Evolutionary conservation across 116 monocot species (phyloP).

Genomic region (Cymodocea nodosa): DNA sequence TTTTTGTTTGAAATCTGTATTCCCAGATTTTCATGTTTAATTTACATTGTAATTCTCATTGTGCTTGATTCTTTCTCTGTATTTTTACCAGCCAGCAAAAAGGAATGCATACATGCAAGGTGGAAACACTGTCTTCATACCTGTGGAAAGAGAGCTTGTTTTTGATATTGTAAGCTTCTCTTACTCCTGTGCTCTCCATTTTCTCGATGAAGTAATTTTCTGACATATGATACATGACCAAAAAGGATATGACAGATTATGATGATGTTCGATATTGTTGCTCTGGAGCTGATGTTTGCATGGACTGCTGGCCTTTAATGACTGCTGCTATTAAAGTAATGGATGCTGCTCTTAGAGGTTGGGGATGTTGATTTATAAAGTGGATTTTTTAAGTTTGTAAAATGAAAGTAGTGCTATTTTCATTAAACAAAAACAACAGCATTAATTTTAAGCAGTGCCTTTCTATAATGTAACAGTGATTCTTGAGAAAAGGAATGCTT

Average conservation of each 20-base stretch:
- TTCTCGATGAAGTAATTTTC: not conserved
- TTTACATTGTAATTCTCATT: not conserved
- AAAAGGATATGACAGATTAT: conserved; percentile 93
- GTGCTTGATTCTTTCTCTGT: not conserved
- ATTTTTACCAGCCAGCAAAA: conserved; percentile 58
- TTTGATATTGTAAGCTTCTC: conserved; percentile 88
- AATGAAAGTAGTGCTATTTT: too few species aligned
- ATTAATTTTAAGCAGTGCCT: too few species aligned
- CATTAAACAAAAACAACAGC: too few species aligned
- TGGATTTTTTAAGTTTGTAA: not conserved
- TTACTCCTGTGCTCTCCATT: not conserved
- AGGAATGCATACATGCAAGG: conserved; percentile 72
- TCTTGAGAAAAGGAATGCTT: too few species aligned
- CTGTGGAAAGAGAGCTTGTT: conserved; percentile 86
- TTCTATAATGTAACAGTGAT: too few species aligned
- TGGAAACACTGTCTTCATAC: conserved; percentile 54
- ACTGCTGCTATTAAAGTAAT: conserved; percentile 91
- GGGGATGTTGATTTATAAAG: too few species aligned
- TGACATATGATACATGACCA: not conserved
- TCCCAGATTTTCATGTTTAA: not conserved
- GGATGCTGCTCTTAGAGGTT: conserved; percentile 85
- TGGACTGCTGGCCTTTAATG: conserved; percentile 96
- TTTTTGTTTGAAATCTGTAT: not conserved
- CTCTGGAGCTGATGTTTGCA: conserved; percentile 86
- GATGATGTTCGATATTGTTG: conserved; percentile 95